Evolutionary conservation across 352 stramenopile species (phyloP), one percentile per base, ranked within the genome.

Genomic region (Pythium guiyangense): DNA sequence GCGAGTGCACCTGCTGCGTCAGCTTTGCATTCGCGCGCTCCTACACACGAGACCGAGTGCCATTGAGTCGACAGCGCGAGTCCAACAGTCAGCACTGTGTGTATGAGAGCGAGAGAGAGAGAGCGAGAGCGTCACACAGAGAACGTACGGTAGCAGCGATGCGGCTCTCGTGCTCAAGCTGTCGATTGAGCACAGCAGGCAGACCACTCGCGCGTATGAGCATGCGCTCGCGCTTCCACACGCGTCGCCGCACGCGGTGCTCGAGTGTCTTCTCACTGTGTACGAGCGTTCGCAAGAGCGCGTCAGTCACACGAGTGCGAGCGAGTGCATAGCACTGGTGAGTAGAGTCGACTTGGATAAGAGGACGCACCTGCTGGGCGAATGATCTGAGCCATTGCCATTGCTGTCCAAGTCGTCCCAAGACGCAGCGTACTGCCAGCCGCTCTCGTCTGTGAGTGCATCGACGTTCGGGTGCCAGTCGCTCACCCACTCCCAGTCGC

Each of bases 401-500:
- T n/a, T n/a, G 46, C 78, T 60, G 14, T 43, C 50, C 45, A 77
- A 52, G 25, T 79, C 58, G n/a, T 67, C 51, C 54, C 63, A 70
- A 0, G 67, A 75, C 4, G 63, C 25, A 10, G 69, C 79, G 46
- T 90, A 90, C 9, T 52, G 61, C 79, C 79, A 90, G 18, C 79
- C 79, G 54, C 68, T 64, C 46, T 66, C 54, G 46, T 90, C 79
- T 29, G 73, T 90, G 27, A 69, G 63, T 17, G 58, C 60, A 43
- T 71, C 55, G 8, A 90, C 54, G 52, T 83, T 70, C 17, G 66
- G 63, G 1, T 43, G 34, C 77, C 79, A 90, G 46, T 75, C 64
- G 12, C 65, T 76, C 25, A 85, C 67, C 79, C 79, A 90, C 58
- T 77, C 60, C 79, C 79, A 90, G 48, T 84, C 74, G 10, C 29